Percentiles rank a stretch among this genome's conserved stretches.
Evolutionary conservation across 495 filamentous ascomycete genomes (phyloP).

Genomic region (Cercophora samala): DNA sequence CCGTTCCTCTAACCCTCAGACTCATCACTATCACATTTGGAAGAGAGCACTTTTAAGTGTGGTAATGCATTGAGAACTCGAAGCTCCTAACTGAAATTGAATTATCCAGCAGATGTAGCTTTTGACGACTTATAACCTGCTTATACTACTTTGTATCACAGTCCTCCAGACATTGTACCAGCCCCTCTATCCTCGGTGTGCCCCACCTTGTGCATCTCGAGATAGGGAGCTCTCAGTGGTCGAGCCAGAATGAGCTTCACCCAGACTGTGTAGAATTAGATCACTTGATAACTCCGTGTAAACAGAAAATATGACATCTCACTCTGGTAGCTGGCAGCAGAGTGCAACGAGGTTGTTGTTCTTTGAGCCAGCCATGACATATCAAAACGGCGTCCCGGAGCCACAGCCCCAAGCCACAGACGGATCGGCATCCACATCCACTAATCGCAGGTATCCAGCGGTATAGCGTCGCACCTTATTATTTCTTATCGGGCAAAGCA

Average conservation of each 20-base stretch:
- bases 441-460: conserved; percentile 3
- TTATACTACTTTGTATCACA: not conserved
- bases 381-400: not conserved
- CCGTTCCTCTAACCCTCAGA: not conserved
- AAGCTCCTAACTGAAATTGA: no score
- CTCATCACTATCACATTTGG: not conserved
- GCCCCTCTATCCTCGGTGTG: not conserved
- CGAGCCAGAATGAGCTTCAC: not conserved
- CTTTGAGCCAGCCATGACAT: not conserved
- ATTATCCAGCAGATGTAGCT: not conserved
- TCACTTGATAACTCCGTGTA: not conserved
- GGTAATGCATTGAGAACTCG: no score
- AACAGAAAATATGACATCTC: not conserved
- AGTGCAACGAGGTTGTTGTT: not conserved
- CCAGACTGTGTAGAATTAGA: not conserved
- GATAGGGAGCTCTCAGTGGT: not conserved
- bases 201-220: not conserved
- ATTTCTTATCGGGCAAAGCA: conserved; percentile 6
- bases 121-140: not conserved
- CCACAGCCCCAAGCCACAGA: conserved; percentile 3
- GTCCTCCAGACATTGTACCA: not conserved
- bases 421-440: conserved; percentile 1
- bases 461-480: conserved; percentile 6
- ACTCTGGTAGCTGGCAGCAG: not conserved
- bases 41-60: no score